Base-by-base conservation (phyloP, 2,329 filamentous ascomycete species). In the Colletotrichum scovillei region DNA sequence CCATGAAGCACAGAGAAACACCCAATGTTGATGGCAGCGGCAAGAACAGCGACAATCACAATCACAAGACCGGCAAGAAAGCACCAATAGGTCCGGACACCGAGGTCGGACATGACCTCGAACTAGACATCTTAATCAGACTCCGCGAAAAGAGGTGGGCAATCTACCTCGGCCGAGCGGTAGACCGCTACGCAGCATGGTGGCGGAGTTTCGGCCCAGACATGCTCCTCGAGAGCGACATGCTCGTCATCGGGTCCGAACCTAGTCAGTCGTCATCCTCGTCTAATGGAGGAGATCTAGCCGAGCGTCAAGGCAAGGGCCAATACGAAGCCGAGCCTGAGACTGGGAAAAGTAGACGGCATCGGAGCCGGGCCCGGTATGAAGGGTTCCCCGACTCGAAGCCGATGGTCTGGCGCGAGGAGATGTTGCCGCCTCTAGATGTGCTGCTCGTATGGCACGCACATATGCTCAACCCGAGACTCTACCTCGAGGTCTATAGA, bases 381-480 rank as follows among this genome's bases (percentile, higher is more conserved):
- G 60, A 57, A 3, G 65, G 67, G 0, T 85, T 85, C 76, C 64
- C 75, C 30, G 52, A 26, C 19, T 49, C 57, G 32, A 75, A 62
- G 72, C 78, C 74, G 59, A 75, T 81, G 49, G 14, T 75, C 16
- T 85, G 85, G 82, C 80, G 77, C 4, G 75, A 75, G 14, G 80
- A 82, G 9, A 81, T 82, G 64, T 77, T 91, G 59, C 89, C 89
- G 8, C 89, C 89, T 4, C 78, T 91, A 67, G 92, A 94, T 80
- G 88, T 94, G 0, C 79, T 94, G 14, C 91, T 94, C 90, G 91
- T 94, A 0, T 94, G 91, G 90, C 92, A 94, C 80, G 83, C 91
- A 0, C 92, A 92, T 75, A 90, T 93, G 86, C 86, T 94, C 1
- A 94, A 94, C 73, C 92, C 92, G 0, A 84, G 90, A 64, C 84